Conservation (phyloP, 164 flowering plant species). For the Echeveria elegans region DNA sequence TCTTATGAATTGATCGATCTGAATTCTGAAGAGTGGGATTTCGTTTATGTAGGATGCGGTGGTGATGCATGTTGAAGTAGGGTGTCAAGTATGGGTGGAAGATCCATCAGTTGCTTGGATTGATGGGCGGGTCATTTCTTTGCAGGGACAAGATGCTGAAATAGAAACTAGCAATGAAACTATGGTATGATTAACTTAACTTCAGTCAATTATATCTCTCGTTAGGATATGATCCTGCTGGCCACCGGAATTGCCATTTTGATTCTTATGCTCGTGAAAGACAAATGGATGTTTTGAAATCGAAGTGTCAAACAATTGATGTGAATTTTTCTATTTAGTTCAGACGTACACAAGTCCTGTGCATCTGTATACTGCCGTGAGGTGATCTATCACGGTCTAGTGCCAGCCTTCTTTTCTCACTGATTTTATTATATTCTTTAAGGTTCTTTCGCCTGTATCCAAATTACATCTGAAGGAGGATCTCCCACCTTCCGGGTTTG, state of each 20-base stretch:
- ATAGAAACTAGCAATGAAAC: conserved; percentile 29
- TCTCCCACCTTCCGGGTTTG: conserved; percentile 65
- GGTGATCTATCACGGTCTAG: background rate
- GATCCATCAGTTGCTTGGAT: conserved; percentile 41
- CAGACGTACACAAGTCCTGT: background rate
- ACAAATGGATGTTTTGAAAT: background rate
- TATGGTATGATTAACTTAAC: conserved; percentile 18
- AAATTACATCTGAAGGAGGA: conserved; percentile 71
- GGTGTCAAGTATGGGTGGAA: conserved; percentile 52
- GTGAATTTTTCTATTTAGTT: background rate
- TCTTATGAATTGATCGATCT: background rate
- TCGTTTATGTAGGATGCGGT: conserved; percentile 27
- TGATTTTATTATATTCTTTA: conserved; percentile 4
- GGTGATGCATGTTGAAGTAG: conserved; percentile 30
- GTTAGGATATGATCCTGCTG: too few relatives aligned
- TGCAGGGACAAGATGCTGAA: conserved; percentile 39
- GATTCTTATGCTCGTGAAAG: background rate
- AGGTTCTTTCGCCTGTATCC: conserved; percentile 51
- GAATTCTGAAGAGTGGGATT: background rate
- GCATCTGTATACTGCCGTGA: background rate
- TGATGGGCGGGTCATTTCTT: conserved; percentile 38
- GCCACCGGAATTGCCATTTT: background rate
- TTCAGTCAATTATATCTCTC: background rate
- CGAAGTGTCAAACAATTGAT: background rate
- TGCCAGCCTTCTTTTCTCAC: background rate